Evolutionary conservation across 768 basidiomycete genomes (phyloP), one percentile per base, ranked within the genome.

Genomic region (Suillus sp.): DNA sequence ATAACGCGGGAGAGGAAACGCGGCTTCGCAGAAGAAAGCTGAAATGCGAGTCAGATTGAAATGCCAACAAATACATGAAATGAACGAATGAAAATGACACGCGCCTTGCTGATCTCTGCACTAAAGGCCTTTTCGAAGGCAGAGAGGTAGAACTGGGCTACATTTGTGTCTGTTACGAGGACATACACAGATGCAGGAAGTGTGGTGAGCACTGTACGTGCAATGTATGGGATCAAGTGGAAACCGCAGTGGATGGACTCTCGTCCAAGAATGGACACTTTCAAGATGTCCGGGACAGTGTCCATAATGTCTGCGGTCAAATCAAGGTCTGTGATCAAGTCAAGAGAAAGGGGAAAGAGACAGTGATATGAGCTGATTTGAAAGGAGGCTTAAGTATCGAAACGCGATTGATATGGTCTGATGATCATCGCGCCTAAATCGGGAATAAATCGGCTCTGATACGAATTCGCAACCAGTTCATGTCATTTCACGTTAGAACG

Each of bases 241-340:
- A 98, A 96, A 40, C 96, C 96, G 69, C 92, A 93, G 74, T 95
- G 96, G 67, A 99, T 97, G 45, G 90, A 84, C 35, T 96, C 88
- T 68, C 83, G 91, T 43, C 89, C 89, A 35, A 96, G 83, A 74
- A 96, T 95, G 48, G 90, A 86, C 63, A 96, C 89, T 74, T 88
- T 92, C 73, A 86, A 77, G 42, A 93, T 79, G 77, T 92, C 88
- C 32, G 83, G 78, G 63, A 76, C 74, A 57, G 78, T 58, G 56
- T 64, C 63, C 51, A 55, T 66, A 1, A 38, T 27, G 1, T n/a
- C n/a, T n/a, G n/a, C n/a, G n/a, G n/a, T n/a, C n/a, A n/a, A n/a
- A n/a, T n/a, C n/a, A n/a, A n/a, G n/a, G n/a, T n/a, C n/a, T 34
- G 51, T 20, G 20, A 32, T 32, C 51, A 53, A 51, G 50, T 51